Evolutionary conservation across 306 rosid species (phyloP).

Genomic region (Ceratonia siliqua): DNA sequence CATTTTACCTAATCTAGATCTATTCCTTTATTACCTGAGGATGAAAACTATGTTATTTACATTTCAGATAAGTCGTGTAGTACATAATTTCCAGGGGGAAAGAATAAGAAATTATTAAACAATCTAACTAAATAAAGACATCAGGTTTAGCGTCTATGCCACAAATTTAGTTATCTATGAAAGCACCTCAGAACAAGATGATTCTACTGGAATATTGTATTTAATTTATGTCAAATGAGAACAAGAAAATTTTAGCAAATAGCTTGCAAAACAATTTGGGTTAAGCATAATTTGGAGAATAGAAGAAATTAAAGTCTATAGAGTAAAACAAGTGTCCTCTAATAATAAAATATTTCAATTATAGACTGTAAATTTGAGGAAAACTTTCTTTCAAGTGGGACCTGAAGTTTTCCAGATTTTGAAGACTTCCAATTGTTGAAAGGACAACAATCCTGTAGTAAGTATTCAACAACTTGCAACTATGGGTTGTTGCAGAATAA

Average conservation of each 20-base stretch:
- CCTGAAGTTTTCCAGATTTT: neutral
- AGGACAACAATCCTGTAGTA: neutral
- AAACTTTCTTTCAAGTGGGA: neutral
- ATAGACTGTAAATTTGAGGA: neutral
- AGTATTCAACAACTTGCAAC: neutral
- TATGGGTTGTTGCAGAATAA: neutral
- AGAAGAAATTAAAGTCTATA: neutral
- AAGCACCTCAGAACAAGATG: neutral
- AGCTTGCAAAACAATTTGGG: neutral
- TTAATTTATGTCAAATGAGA: neutral
- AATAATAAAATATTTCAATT: neutral
- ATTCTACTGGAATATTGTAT: neutral
- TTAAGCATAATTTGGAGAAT: neutral
- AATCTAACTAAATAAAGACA: neutral
- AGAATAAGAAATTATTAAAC: neutral
- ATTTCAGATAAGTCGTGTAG: neutral
- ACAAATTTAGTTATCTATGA: neutral
- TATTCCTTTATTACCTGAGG: neutral
- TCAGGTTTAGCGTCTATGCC: neutral
- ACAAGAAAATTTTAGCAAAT: neutral
- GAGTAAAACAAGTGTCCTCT: no score
- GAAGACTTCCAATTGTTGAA: neutral
- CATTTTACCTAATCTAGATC: neutral
- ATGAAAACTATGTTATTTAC: neutral
- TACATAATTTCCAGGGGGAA: no score